Evolutionary conservation across 441 rosid species (phyloP).

Genomic region (Erodium moschatum): DNA sequence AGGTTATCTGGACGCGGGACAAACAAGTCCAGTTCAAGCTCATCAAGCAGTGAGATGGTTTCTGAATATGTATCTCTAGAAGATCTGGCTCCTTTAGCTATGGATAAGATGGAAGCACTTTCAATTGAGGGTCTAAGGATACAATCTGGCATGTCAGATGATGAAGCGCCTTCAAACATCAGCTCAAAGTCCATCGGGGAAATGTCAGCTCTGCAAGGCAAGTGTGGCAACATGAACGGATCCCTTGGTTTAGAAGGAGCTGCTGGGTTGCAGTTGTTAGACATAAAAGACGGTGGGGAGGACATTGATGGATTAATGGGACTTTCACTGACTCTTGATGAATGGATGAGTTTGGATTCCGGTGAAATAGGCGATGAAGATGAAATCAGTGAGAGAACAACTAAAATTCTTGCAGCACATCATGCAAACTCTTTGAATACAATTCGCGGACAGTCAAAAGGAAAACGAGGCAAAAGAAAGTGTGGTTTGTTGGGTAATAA

Average conservation of each 20-base stretch:
- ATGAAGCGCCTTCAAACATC: conserved; percentile 65
- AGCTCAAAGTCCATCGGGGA: conserved; percentile 55
- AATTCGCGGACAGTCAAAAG: conserved; percentile 49
- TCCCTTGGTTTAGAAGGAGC: conserved; percentile 72
- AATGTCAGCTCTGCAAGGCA: conserved; percentile 60
- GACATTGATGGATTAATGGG: conserved; percentile 79
- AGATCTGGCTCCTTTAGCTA: conserved; percentile 89
- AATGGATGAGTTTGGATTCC: conserved; percentile 89
- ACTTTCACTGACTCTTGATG: conserved; percentile 76
- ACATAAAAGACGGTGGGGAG: conserved; percentile 43
- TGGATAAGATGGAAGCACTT: conserved; percentile 94
- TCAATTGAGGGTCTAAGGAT: conserved; percentile 84
- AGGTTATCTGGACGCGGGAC: conserved; percentile 33
- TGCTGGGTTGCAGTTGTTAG: conserved; percentile 72
- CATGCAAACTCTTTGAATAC: conserved; percentile 65
- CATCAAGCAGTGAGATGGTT: conserved; percentile 30
- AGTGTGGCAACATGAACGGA: conserved; percentile 42
- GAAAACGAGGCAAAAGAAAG: conserved; percentile 52
- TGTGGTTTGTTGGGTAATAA: conserved; percentile 81
- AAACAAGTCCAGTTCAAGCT: conserved; percentile 30
- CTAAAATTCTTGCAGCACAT: conserved; percentile 85
- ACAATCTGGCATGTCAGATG: conserved; percentile 71
- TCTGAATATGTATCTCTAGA: conserved; percentile 77
- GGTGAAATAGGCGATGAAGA: conserved; percentile 76
- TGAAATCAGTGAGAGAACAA: conserved; percentile 68